Evolutionary conservation across 2,329 filamentous ascomycete species (phyloP), one percentile per base, ranked within the genome.

Genomic region (Colletotrichum sp.): DNA sequence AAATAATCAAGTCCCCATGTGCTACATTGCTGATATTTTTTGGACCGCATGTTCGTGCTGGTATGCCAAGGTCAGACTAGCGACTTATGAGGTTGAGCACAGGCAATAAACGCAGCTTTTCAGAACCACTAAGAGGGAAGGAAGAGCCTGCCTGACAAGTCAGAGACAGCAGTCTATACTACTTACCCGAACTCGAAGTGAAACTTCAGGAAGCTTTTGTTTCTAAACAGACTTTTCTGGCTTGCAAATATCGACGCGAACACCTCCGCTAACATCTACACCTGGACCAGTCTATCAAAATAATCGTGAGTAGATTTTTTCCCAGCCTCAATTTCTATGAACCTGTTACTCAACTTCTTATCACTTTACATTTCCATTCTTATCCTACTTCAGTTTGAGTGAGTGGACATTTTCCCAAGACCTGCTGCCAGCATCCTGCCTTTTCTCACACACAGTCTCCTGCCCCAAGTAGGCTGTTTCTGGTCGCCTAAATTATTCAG

Each of bases 1-100:
- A 71, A 68, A 71, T 77, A 67, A 60, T 26, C 75, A 36, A 71
- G 66, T 68, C 32, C n/a, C 12, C 7, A 4, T 52, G 43, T 21
- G 43, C 43, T 4, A 7, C 3, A 1, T 52, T 26, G n/a, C 24
- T 13, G 24, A 55, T 24, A 32, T 18, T 2, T 4, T n/a, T 14
- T 24, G 13, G 7, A 21, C 30, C 34, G 28, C 6, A 68, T 39
- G 36, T n/a, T 59, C 24, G 13, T 48, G 34, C 43, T 21, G 3
- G 6, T 52, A 52, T 52, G 43, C n/a, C 43, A 52, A 7, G 43
- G 43, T 52, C 43, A 7, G 10, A 52, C 43, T 52, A 1, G n/a
- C 43, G 6, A 13, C 43, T 52, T 21, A 4, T 12, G 43, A 52
- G 43, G 43, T 4, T 21, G 4, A 21, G 0, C 43, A 12, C n/a